phyloP scores from a whole-genome alignment of 2,329 filamentous ascomycete species.

The Leptosphaerulina australis region DNA sequence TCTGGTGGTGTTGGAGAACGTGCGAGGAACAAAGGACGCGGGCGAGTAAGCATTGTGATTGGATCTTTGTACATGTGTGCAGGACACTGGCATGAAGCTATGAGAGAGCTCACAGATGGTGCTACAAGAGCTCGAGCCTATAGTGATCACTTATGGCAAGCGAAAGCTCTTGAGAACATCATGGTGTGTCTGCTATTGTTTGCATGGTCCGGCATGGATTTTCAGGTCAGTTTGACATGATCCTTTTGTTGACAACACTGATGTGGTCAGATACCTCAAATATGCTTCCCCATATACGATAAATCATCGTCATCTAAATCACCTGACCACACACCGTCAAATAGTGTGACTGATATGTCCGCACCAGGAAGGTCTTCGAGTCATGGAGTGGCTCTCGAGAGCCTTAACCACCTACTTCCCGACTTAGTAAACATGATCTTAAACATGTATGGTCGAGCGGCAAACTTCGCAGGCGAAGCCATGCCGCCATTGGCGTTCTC shows the following conservation, averaged over 20 bases:
- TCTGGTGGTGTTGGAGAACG: conserved; percentile 71
- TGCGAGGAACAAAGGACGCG: conserved; percentile 79
- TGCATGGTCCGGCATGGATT: conserved; percentile 82
- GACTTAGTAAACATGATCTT: conserved; percentile 78
- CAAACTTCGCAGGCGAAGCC: conserved; percentile 66
- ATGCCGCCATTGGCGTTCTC: conserved; percentile 73
- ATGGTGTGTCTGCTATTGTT: conserved; percentile 82
- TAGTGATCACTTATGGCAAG: conserved; percentile 96
- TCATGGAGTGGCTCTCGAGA: conserved; percentile 51
- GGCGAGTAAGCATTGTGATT: conserved; percentile 77
- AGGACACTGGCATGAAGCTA: conserved; percentile 86
- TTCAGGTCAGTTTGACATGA: conserved; percentile 62
- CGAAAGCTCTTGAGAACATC: conserved; percentile 89
- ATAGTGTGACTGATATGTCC: conserved; percentile 48
- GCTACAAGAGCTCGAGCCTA: conserved; percentile 76
- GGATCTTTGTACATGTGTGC: conserved; percentile 87
- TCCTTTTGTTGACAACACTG: not conserved
- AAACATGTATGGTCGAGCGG: conserved; percentile 73
- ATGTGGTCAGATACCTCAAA: conserved; percentile 56
- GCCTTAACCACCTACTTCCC: conserved; percentile 66
- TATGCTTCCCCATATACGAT: conserved; percentile 59
- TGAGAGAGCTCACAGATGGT: conserved; percentile 82
- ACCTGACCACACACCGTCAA: conserved; percentile 49
- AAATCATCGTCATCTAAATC: conserved; percentile 54
- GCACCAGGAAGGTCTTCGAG: conserved; percentile 52